A percentile compares a stretch with the other conserved stretches of the same genome.
Conservation (phyloP, 768 basidiomycete genomes). For the Serendipita sp. region DNA sequence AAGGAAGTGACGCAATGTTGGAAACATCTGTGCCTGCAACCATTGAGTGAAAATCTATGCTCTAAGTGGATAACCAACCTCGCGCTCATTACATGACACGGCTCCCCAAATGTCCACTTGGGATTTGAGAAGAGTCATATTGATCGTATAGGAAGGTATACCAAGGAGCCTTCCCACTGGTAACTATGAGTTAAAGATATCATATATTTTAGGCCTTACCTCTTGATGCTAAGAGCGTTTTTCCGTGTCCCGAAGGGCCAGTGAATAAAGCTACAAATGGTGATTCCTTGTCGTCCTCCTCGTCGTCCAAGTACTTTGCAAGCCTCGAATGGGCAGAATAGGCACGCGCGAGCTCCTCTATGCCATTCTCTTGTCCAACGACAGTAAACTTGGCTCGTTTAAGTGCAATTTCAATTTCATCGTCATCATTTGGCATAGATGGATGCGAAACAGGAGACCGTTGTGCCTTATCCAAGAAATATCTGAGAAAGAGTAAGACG, state of each 20-base stretch:
- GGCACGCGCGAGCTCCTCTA: neutral
- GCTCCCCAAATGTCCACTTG: neutral
- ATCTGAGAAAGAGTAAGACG: neutral
- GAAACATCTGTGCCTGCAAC: neutral
- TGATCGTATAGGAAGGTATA: neutral
- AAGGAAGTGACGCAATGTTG: neutral
- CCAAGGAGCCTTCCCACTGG: neutral
- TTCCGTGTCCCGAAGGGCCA: constrained; percentile 1
- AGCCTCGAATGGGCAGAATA: neutral
- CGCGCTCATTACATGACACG: neutral
- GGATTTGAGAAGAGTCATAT: neutral
- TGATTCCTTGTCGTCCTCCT: neutral
- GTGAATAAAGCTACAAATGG: neutral
- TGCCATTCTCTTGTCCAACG: neutral
- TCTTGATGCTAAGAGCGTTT: neutral
- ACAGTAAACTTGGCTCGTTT: constrained; percentile 4
- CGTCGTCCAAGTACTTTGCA: neutral
- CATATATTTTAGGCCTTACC: neutral
- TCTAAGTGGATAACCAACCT: neutral
- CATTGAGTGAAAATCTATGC: neutral
- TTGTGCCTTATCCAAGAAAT: constrained; percentile 1
- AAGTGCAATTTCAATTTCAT: neutral
- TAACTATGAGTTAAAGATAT: no score
- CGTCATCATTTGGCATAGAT: neutral
- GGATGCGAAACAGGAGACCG: neutral